Base-by-base conservation (phyloP, 192 early-diverging fungal genomes). In the Geranomyces michiganensis region DNA sequence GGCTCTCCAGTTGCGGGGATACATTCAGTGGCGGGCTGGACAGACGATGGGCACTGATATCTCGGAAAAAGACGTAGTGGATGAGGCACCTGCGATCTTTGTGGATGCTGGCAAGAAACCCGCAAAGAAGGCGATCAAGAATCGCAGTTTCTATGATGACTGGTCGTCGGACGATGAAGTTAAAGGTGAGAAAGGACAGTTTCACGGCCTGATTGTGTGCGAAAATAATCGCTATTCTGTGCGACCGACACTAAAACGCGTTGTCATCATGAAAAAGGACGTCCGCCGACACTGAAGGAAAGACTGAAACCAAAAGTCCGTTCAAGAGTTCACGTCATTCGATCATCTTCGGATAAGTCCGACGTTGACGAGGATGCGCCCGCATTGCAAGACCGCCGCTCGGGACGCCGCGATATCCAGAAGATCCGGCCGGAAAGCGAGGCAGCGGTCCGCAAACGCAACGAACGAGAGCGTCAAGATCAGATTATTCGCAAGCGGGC, bases 331-430 rank as follows among this genome's bases (percentile, higher is more conserved):
- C 36, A 41, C 36, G 36, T 41, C 10, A 41, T 41, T 7, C 36
- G 36, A 7, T 3, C 36, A 10, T 41, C 36, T 3, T 41, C 36
- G 36, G 51, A 53, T 7, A 17, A 53, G 51, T 53, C 51, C 7
- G 51, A 53, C 24, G 51, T 4, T 26, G 51, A 53, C 7, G n/a
- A 53, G 7, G 6, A 53, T 17, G 24, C n/a, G 19, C 51, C 19
- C 7, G 24, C 7, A 53, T 24, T 17, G n/a, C n/a, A 17, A 12
- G 24, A 45, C 63, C 36, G 1, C 31, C 45, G 59, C n/a, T n/a
- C n/a, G 5, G 51, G 78, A 0, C 72, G 77, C 0, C 59, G 75
- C 31, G 74, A 84, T 27, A 80, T 84, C 49, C 71, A 70, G 21
- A 36, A 59, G 15, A 80, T 80, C 47, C 75, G 71, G 29, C 68